Evolutionary conservation across 331 rosid genomes (phyloP), one percentile per base, ranked within the genome.

Genomic region (Pyrus hybrid): DNA sequence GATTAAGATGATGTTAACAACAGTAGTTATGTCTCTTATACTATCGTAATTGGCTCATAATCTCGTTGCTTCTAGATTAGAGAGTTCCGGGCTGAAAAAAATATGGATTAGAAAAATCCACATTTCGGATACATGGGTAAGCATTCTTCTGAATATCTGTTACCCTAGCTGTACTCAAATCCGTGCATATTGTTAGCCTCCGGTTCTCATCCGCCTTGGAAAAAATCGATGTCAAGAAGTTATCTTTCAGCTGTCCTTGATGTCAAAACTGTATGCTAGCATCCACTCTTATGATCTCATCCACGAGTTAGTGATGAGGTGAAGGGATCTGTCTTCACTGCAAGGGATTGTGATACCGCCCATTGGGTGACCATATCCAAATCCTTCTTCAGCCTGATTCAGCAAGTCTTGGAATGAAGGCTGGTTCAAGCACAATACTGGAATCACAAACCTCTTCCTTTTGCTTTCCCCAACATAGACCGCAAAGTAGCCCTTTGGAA

Each of bases 381-480:
- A 84, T 54, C 78, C 87, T 53, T 76, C 73, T 66, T 77, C 69
- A 25, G 57, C 69, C 47, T 18, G 72, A 11, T 75, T 68, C 29
- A 66, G 78, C 66, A 79, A 60, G 10, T 76, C 58, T 63, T 88
- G 83, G 72, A 86, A 83, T n/a, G 80, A 85, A 28, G 80, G 87
- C 69, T 81, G 78, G 49, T 54, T 76, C 29, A 83, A 60, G 57
- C 16, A 74, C 17, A 80, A 70, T 37, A 78, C 12, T 8, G 82
- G 72, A 67, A 86, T 78, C 63, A 79, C 75, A 68, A 70, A 76
- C 25, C 85, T 13, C 78, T 67, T 84, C 54, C 32, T 73, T 70
- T 79, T 43, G n/a, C 20, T 64, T 56, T 82, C 85, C 63, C 90
- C 85, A 65, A 81, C 78, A 30, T 84, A 86, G 14, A 86, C 85